Conservation (phyloP, 140 eudicot species). For the Artemisia princeps region DNA sequence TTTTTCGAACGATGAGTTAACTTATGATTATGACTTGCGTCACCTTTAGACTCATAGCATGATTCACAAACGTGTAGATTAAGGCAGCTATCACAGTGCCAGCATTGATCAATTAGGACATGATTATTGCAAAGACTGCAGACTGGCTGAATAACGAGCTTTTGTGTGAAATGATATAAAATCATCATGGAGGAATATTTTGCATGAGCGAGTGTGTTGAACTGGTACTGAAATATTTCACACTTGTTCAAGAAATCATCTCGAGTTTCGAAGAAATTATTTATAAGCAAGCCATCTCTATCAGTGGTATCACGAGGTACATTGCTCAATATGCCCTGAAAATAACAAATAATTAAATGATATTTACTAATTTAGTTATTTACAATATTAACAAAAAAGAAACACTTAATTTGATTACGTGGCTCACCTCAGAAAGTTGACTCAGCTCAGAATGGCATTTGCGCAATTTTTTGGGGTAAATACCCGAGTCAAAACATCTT, state of each 20-base stretch:
- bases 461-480: constrained; percentile 22
- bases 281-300: constrained; percentile 35
- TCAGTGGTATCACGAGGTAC: constrained; percentile 49
- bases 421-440: constrained; percentile 39
- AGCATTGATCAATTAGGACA: too few relatives aligned
- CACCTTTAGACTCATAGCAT: constrained; percentile 8
- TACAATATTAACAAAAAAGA: not conserved
- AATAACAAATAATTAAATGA: not conserved
- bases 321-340: constrained; percentile 28
- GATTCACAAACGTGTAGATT: too few relatives aligned
- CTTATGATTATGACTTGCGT: constrained; percentile 23
- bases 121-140: not conserved
- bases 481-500: constrained; percentile 36
- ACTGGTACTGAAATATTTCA: constrained; percentile 49
- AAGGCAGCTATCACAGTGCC: too few relatives aligned
- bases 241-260: constrained; percentile 54
- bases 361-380: not conserved
- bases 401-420: not conserved
- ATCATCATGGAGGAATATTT: constrained; percentile 79
- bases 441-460: constrained; percentile 27
- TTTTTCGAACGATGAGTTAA: constrained; percentile 19
- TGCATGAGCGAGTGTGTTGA: constrained; percentile 55
- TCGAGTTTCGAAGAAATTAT: constrained; percentile 40
- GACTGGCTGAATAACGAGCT: constrained; percentile 11
- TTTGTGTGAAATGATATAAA: constrained; percentile 43